A percentile compares a stretch with the other conserved stretches of the same genome.
Conservation (phyloP, 1,284 basidiomycete genomes). For the Trametes pubescens region DNA sequence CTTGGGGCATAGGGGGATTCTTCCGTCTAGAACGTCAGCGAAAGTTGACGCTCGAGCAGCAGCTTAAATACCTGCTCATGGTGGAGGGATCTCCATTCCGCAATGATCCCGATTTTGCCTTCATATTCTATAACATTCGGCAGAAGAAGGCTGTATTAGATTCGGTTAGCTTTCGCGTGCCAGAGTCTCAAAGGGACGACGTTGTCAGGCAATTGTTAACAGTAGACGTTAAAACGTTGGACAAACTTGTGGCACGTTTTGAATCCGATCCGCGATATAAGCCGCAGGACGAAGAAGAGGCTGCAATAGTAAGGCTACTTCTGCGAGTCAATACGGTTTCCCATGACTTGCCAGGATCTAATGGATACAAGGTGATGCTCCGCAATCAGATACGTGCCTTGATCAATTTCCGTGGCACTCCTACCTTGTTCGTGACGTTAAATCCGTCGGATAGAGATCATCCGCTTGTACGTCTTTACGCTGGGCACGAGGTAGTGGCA, state of each 20-base stretch:
- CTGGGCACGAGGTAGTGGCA: not conserved
- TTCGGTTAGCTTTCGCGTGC: conserved; percentile 12
- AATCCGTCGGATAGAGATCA: not conserved
- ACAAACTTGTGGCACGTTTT: not conserved
- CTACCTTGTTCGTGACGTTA: not conserved
- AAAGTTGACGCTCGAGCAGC: conserved; percentile 1
- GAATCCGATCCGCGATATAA: not conserved
- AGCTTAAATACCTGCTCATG: conserved; percentile 9
- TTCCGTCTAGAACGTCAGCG: not conserved
- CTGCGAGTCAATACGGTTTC: no score
- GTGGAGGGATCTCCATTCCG: conserved; percentile 10
- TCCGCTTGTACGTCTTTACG: not conserved
- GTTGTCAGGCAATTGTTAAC: not conserved
- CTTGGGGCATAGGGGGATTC: not conserved
- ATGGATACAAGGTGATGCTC: conserved; percentile 1
- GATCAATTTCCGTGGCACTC: not conserved
- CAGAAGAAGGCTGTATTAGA: conserved; percentile 18
- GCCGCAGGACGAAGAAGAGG: no score
- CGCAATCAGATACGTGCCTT: not conserved
- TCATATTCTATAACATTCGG: conserved; percentile 29
- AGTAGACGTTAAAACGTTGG: not conserved
- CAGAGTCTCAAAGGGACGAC: not conserved
- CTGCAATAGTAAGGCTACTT: no score
- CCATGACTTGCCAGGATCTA: conserved; percentile 7
- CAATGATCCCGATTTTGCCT: conserved; percentile 25